Conservation (phyloP, 371 early-diverging fungal genomes). For the Rhizopus delemar region DNA sequence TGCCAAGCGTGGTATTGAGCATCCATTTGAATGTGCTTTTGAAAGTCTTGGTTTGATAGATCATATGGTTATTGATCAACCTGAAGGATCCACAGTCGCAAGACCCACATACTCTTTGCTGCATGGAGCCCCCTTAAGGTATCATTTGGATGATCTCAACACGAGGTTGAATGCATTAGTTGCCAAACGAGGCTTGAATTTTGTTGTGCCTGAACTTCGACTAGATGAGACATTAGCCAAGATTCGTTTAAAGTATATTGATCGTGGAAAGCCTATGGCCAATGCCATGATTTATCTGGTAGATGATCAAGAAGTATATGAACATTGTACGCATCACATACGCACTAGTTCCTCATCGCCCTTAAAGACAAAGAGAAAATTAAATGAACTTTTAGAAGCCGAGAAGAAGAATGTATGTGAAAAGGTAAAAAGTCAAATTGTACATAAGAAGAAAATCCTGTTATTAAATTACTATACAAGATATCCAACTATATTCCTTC, state of each 20-base stretch:
- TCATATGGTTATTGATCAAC: constrained; percentile 15
- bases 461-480: not conserved
- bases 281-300: constrained; percentile 58
- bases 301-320: constrained; percentile 27
- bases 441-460: not conserved
- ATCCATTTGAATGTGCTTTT: constrained; percentile 69
- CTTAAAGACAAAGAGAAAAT: constrained; percentile 13
- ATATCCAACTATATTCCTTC: constrained; percentile 9
- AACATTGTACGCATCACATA: constrained; percentile 13
- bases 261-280: constrained; percentile 51
- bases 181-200: constrained; percentile 11
- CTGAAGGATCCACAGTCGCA: not conserved
- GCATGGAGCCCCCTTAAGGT: constrained; percentile 10
- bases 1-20: constrained; percentile 55
- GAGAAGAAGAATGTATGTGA: not conserved
- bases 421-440: constrained; percentile 5
- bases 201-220: not conserved
- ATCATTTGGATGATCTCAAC: not conserved
- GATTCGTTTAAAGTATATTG: constrained; percentile 46
- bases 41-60: constrained; percentile 16
- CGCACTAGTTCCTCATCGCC: not conserved
- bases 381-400: constrained; percentile 12
- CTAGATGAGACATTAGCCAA: constrained; percentile 45
- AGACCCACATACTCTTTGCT: constrained; percentile 20
- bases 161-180: not conserved